Percentiles rank a stretch among this genome's conserved stretches.
These are phyloP conservation scores for Boletus rubroflammeus DNA, from an alignment of 768 basidiomycete species.

Conservation along the genomic window DNA sequence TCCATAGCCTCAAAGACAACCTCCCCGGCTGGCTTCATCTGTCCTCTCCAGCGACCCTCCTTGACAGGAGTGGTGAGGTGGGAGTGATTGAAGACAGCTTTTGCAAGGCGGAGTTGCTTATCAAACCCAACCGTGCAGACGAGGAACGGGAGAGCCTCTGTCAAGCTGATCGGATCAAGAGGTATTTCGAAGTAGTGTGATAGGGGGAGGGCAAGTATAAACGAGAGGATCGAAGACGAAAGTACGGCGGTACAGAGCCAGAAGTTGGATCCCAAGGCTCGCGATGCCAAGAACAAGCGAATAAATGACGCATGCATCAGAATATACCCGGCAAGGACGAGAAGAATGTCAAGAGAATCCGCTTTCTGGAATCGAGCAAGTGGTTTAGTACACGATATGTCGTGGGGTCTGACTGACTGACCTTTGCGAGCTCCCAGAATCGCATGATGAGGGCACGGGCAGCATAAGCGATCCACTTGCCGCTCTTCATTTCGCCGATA, in stretches of 20 bases:
- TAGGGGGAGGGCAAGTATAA: conserved; percentile 78
- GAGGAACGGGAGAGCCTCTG: conserved; percentile 95
- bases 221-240: conserved; percentile 74
- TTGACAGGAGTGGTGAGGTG: conserved; percentile 43
- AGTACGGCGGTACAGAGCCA: conserved; percentile 72
- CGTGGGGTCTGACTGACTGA: conserved; percentile 28
- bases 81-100: conserved; percentile 84
- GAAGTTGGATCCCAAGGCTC: conserved; percentile 75
- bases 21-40: conserved; percentile 73
- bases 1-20: conserved; percentile 83
- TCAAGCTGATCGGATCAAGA: conserved; percentile 89
- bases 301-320: conserved; percentile 97
- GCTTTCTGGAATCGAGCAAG: conserved; percentile 59
- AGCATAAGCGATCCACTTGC: conserved; percentile 90
- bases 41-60: conserved; percentile 39
- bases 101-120: conserved; percentile 89
- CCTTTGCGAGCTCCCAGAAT: conserved; percentile 86
- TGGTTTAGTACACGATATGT: conserved; percentile 5
- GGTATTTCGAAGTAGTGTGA: conserved; percentile 76
- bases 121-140: conserved; percentile 98
- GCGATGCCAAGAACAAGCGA: conserved; percentile 83
- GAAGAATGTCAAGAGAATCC: conserved; percentile 91
- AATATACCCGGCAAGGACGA: conserved; percentile 89
- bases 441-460: conserved; percentile 67
- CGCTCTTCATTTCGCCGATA: conserved; percentile 72